These are phyloP conservation scores for Umbelopsis sp. DNA, from an alignment of 371 early-diverging fungal genomes.

Conservation along the genomic window DNA sequence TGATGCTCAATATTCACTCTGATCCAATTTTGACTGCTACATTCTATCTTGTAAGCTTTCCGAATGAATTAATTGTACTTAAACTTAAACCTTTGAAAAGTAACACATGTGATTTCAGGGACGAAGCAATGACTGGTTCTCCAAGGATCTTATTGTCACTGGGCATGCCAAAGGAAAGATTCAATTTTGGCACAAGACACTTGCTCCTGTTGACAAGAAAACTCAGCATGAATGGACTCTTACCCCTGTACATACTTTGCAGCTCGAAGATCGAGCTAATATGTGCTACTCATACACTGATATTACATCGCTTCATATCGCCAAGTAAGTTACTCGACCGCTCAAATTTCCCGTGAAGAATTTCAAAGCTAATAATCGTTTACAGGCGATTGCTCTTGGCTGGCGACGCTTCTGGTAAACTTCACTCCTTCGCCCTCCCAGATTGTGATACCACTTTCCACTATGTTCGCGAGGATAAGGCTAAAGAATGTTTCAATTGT, in stretches of 20 bases:
- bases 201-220: slow-evolving; percentile 34
- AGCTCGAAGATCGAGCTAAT: slow-evolving; percentile 32
- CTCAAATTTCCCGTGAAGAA: too few relatives aligned
- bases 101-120: slow-evolving; percentile 32
- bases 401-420: slow-evolving; percentile 64
- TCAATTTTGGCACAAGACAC: slow-evolving; percentile 53
- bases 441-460: slow-evolving; percentile 73
- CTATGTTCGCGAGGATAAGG: slow-evolving; percentile 60
- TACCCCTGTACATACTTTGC: slow-evolving; percentile 31
- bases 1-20: slow-evolving; percentile 57
- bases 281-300: slow-evolving; percentile 27
- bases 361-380: too few relatives aligned
- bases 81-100: too few relatives aligned
- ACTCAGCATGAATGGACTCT: slow-evolving; percentile 39
- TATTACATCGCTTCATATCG: slow-evolving; percentile 52
- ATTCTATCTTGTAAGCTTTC: slow-evolving; percentile 54
- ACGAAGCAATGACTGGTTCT: slow-evolving; percentile 44
- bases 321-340: slow-evolving; percentile 38
- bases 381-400: slow-evolving; percentile 55
- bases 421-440: slow-evolving; percentile 68
- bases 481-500: slow-evolving; percentile 65
- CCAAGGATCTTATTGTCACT: slow-evolving; percentile 55
- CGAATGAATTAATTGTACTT: not conserved
- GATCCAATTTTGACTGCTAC: slow-evolving; percentile 62
- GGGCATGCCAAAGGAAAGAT: slow-evolving; percentile 62